phyloP scores from a whole-genome alignment of 2,329 filamentous ascomycete species.

The Cercospora janseana region DNA sequence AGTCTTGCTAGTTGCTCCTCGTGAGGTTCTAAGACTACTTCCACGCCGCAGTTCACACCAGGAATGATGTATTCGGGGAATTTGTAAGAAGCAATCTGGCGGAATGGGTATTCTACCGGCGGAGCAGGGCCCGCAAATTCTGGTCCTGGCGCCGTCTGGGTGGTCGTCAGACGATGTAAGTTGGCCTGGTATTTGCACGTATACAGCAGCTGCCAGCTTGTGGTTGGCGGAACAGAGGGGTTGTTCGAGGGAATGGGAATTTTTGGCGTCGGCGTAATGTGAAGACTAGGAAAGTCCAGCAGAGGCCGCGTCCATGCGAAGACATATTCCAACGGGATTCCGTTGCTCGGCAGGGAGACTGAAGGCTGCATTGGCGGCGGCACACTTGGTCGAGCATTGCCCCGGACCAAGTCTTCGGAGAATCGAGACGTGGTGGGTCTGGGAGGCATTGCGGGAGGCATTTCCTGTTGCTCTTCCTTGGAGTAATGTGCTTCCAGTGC shows the following conservation, averaged over 20 bases:
- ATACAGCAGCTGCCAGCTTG: constrained; percentile 17
- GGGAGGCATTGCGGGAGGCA: constrained; percentile 1
- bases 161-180: constrained; percentile 11
- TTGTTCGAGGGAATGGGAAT: constrained; percentile 2
- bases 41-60: constrained; percentile 9
- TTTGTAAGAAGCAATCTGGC: constrained; percentile 14
- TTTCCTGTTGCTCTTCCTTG: not conserved
- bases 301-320: constrained; percentile 14
- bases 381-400: constrained; percentile 1
- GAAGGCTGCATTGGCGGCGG: not conserved
- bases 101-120: constrained; percentile 17
- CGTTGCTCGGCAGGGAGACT: not conserved
- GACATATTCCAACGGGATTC: constrained; percentile 8
- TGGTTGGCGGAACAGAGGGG: constrained; percentile 13
- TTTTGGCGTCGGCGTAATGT: constrained; percentile 5
- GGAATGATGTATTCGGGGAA: constrained; percentile 17
- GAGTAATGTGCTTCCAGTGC: not conserved
- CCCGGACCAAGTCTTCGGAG: constrained; percentile 10
- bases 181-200: constrained; percentile 14
- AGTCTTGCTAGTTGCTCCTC: constrained; percentile 15
- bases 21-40: constrained; percentile 16
- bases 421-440: constrained; percentile 8
- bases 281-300: constrained; percentile 13
- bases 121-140: not conserved
- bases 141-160: not conserved